A percentile compares a stretch with the other conserved stretches of the same genome.
These are phyloP conservation scores for Claviceps maximensis DNA, from an alignment of 2,329 filamentous ascomycete species.

Conservation along the genomic window DNA sequence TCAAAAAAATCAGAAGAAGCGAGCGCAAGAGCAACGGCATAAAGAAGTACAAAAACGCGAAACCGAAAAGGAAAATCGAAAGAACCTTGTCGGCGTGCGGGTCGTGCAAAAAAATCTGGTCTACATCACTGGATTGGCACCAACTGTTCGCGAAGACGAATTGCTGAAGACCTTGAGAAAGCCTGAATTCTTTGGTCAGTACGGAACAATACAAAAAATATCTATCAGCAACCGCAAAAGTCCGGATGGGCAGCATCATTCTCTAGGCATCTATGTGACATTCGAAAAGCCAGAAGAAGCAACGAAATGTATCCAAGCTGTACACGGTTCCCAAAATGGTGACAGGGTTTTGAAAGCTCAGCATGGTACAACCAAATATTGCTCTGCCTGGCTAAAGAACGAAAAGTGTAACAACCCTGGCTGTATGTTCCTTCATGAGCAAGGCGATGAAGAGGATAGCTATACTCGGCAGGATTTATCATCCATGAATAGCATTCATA, in stretches of 20 bases:
- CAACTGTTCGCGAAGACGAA: conserved; percentile 83
- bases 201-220: conserved; percentile 96
- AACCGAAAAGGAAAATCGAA: conserved; percentile 87
- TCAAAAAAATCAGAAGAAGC: conserved; percentile 86
- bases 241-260: conserved; percentile 62
- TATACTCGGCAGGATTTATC: conserved; percentile 91
- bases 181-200: conserved; percentile 92
- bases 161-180: conserved; percentile 81
- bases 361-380: conserved; percentile 92
- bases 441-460: conserved; percentile 95
- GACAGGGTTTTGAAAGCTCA: conserved; percentile 71
- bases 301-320: conserved; percentile 74
- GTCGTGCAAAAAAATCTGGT: conserved; percentile 98
- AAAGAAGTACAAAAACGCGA: conserved; percentile 95
- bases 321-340: conserved; percentile 85
- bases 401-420: conserved; percentile 91
- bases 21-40: conserved; percentile 67
- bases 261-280: conserved; percentile 95
- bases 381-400: conserved; percentile 88
- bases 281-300: conserved; percentile 89
- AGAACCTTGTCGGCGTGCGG: conserved; percentile 86
- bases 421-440: conserved; percentile 96
- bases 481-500: conserved; percentile 81
- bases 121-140: conserved; percentile 90
- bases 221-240: conserved; percentile 93